phyloP scores from a whole-genome alignment of 164 flowering plant genomes.

The Magnolia kwangsiensis region DNA sequence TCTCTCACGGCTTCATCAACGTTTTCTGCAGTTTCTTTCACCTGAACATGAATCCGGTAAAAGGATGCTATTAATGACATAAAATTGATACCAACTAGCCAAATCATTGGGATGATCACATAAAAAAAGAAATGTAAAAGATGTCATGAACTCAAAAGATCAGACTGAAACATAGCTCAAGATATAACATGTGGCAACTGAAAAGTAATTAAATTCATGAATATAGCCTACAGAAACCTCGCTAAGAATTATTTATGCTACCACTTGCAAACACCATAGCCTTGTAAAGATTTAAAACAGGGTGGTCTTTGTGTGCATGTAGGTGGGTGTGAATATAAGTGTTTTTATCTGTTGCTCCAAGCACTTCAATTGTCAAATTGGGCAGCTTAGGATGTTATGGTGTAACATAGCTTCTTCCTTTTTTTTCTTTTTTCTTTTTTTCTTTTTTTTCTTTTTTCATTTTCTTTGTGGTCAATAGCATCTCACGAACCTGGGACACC shows the following conservation, averaged over 20 bases:
- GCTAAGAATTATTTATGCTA: not conserved
- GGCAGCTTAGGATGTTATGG: not conserved
- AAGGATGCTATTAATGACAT: not conserved
- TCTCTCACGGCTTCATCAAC: conserved; percentile 91
- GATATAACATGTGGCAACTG: not conserved
- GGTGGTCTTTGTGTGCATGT: no score
- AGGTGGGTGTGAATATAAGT: no score
- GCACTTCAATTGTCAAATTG: not conserved
- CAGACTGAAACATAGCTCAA: no score
- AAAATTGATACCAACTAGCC: not conserved
- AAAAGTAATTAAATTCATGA: no score
- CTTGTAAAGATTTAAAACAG: no score
- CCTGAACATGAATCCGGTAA: conserved; percentile 35
- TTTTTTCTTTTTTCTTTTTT: not conserved
- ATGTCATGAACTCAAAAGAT: not conserved
- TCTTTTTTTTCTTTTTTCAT: not conserved
- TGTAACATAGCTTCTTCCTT: not conserved
- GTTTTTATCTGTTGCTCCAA: not conserved
- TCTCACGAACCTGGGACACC: not conserved
- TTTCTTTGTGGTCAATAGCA: not conserved
- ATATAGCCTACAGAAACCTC: no score
- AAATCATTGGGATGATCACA: not conserved
- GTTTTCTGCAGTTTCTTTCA: conserved; percentile 86
- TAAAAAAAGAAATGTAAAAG: not conserved
- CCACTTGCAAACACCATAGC: not conserved